Conservation (phyloP, 148 eudicot species). For the Chenopodium suecicum region DNA sequence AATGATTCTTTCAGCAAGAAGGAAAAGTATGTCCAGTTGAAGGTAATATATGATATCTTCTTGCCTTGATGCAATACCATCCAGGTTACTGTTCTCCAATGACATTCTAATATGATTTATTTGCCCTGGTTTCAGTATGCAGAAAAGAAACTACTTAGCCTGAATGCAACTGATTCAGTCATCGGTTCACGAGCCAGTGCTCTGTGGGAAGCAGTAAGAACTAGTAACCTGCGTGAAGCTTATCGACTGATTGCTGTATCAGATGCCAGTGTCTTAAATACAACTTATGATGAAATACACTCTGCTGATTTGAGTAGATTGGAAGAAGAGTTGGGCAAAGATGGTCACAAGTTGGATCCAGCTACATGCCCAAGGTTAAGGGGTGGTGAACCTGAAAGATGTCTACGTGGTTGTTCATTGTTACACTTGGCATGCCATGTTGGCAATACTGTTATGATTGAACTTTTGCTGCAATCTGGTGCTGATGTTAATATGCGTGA, state of each 20-base stretch:
- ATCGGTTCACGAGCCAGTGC: slow-evolving; percentile 42
- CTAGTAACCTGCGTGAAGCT: slow-evolving; percentile 65
- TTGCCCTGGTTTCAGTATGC: slow-evolving; percentile 52
- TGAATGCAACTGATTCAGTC: slow-evolving; percentile 34
- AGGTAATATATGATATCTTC: slow-evolving; percentile 44
- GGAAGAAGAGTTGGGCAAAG: slow-evolving; percentile 31
- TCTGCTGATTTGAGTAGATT: slow-evolving; percentile 30
- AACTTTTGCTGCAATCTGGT: slow-evolving; percentile 83
- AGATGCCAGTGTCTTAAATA: slow-evolving; percentile 54
- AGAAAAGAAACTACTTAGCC: slow-evolving; percentile 57
- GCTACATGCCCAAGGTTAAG: slow-evolving; percentile 49
- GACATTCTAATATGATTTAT: neutral
- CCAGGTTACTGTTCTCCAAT: neutral
- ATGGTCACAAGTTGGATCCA: slow-evolving; percentile 48
- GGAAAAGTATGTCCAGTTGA: slow-evolving; percentile 81
- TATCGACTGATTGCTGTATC: slow-evolving; percentile 66
- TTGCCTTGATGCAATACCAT: neutral
- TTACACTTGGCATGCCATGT: slow-evolving; percentile 81
- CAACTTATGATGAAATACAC: slow-evolving; percentile 56
- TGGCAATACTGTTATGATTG: slow-evolving; percentile 71
- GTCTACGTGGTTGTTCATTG: slow-evolving; percentile 78
- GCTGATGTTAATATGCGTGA: slow-evolving; percentile 80
- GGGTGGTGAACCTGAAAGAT: slow-evolving; percentile 47
- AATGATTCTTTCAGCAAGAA: slow-evolving; percentile 52
- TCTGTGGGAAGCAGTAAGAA: slow-evolving; percentile 86